A percentile compares a stretch with the other conserved stretches of the same genome.
Evolutionary conservation across 2,329 filamentous ascomycete genomes (phyloP).

Genomic region (Fusarium sp.): DNA sequence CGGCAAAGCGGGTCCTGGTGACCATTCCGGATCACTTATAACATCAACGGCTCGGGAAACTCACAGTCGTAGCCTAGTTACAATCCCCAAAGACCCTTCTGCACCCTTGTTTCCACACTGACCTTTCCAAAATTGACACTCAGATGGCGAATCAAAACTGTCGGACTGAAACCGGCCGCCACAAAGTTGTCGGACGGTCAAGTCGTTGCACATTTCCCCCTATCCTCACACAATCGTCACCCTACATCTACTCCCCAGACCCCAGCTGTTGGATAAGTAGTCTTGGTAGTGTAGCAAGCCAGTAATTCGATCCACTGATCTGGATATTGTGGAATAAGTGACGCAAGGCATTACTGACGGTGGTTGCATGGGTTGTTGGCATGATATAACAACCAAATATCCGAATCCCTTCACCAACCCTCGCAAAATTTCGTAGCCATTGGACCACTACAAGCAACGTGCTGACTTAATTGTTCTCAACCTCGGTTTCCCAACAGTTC

Average conservation of each 20-base stretch:
- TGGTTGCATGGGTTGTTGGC: slow-evolving; percentile 6
- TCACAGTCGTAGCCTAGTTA: background rate
- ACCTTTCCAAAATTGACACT: background rate
- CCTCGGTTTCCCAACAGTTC: background rate
- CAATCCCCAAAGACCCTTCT: too few species aligned
- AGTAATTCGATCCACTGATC: slow-evolving; percentile 5
- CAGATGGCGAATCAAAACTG: background rate
- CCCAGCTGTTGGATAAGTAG: background rate
- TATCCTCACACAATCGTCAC: slow-evolving; percentile 14
- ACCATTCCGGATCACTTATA: slow-evolving; percentile 3
- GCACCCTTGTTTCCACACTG: background rate
- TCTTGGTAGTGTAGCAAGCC: background rate
- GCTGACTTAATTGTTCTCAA: background rate
- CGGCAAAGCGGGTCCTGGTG: slow-evolving; percentile 4
- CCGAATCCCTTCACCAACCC: slow-evolving; percentile 3
- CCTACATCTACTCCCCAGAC: slow-evolving; percentile 13
- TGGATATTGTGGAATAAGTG: slow-evolving; percentile 19
- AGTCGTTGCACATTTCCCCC: background rate
- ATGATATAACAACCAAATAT: slow-evolving; percentile 12
- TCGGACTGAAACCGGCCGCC: slow-evolving; percentile 10
- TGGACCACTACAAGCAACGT: background rate
- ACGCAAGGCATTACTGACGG: slow-evolving; percentile 19
- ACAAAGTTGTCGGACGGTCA: background rate
- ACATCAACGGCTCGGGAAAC: background rate
- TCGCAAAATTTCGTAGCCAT: too few species aligned